phyloP scores from a whole-genome alignment of 192 early-diverging fungal species.

The Spizellomyces sp. region DNA sequence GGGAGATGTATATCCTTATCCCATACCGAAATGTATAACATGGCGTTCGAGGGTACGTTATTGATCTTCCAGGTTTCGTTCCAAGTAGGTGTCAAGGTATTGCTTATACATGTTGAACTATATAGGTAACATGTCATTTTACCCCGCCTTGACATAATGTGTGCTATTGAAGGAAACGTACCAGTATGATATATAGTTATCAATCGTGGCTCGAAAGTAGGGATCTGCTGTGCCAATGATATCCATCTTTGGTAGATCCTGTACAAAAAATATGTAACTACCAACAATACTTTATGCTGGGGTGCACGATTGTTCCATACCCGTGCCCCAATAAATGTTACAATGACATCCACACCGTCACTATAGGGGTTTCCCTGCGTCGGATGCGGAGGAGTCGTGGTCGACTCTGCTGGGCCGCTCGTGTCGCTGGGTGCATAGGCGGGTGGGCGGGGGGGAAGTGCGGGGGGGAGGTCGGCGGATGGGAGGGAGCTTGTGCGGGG shows the following conservation, averaged over 20 bases:
- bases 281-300: not conserved
- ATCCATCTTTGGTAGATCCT: slow-evolving; percentile 23
- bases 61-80: slow-evolving; percentile 15
- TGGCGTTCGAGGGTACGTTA: slow-evolving; percentile 7
- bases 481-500: not conserved
- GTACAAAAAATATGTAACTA: not conserved
- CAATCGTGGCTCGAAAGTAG: slow-evolving; percentile 21
- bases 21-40: slow-evolving; percentile 1
- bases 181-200: slow-evolving; percentile 7
- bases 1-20: slow-evolving; percentile 5
- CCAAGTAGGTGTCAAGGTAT: slow-evolving; percentile 22
- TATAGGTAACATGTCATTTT: not conserved
- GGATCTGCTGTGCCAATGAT: slow-evolving; percentile 21
- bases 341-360: not conserved
- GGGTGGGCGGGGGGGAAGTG: not conserved
- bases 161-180: not conserved
- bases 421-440: not conserved
- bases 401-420: not conserved
- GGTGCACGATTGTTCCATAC: not conserved
- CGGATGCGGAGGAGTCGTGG: not conserved
- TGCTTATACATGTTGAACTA: slow-evolving; percentile 20
- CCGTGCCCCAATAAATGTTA: not conserved
- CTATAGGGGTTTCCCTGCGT: not conserved
- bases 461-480: not conserved
- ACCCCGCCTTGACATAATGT: no score